Base-by-base conservation (phyloP, 768 basidiomycete genomes). In the Psilocybe tampanensis region DNA sequence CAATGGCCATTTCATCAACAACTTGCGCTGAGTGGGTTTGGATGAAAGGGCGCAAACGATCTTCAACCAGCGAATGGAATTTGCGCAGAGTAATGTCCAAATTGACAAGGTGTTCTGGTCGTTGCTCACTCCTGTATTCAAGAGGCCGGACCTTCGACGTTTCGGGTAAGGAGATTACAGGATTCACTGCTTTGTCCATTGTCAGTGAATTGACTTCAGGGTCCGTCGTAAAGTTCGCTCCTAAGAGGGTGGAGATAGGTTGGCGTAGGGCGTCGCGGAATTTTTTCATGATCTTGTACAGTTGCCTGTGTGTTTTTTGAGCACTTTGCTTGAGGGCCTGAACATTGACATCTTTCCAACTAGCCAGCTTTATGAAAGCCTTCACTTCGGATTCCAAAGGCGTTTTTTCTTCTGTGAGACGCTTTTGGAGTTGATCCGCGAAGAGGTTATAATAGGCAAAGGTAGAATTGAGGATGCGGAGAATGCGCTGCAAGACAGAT, bases 281-380 rank as follows among this genome's bases (percentile, higher is more conserved):
- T 75, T 94, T 97, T 50, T 93, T 85, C 57, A 98, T 83, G 60
- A 86, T 82, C 70, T 92, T 94, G 82, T 93, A 95, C 2, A 99
- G 76, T 60, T 95, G 92, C 56, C 86, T 88, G 69, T 99, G 97
- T 1, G 94, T 94, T 65, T 80, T 86, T 57, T 90, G 86, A 0
- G 97, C 95, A 67, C 95, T 97, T 58, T 90, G 88, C 70, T 90
- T 92, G 56, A 99, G 79, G 2, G 97, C 95, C 60, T 92, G 89
- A 9, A 98, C 90, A 65, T 98, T 99, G 67, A 95, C 77, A 67
- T 99, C 97, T 71, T 92, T 97, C 97, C 97, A 98, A 66, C 95
- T 98, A 1, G 97, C 97, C 44, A 99, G 79, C 70, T 95, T 96
- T 77, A 98, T 89, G 68, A 94, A 88, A 43, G 83, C 86, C 56